A percentile compares a stretch with the other conserved stretches of the same genome.
phyloP scores from a whole-genome alignment of 2,329 filamentous ascomycete genomes.

The Lasiodiplodia sp. region DNA sequence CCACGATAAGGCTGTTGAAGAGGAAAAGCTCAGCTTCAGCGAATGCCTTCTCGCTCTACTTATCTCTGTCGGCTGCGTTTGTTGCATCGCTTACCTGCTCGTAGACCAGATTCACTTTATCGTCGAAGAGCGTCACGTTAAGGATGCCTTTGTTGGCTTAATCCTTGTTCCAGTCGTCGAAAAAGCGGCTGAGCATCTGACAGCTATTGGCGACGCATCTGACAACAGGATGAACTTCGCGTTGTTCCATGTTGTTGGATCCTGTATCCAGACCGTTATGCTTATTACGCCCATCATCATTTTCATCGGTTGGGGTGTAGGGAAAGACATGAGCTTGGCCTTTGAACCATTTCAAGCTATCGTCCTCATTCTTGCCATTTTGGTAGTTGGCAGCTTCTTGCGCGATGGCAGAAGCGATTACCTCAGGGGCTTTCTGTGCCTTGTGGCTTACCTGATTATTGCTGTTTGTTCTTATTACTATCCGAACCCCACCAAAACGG shows the following conservation, averaged over 20 bases:
- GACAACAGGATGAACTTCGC: slow-evolving; percentile 86
- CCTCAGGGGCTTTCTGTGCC: slow-evolving; percentile 83
- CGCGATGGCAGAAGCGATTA: slow-evolving; percentile 90
- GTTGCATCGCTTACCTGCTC: slow-evolving; percentile 76
- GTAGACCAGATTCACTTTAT: slow-evolving; percentile 75
- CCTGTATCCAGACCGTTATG: slow-evolving; percentile 87
- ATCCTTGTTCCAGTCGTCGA: slow-evolving; percentile 84
- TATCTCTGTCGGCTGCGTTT: slow-evolving; percentile 72
- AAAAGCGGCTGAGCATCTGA: slow-evolving; percentile 85
- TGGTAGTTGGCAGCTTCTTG: slow-evolving; percentile 87
- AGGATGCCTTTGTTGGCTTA: slow-evolving; percentile 68
- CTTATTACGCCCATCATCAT: slow-evolving; percentile 86
- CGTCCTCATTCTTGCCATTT: slow-evolving; percentile 80
- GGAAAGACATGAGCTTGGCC: slow-evolving; percentile 75
- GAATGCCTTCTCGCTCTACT: slow-evolving; percentile 73
- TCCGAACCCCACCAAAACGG: slow-evolving; percentile 53
- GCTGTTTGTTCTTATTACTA: slow-evolving; percentile 69
- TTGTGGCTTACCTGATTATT: slow-evolving; percentile 72
- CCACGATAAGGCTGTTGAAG: slow-evolving; percentile 64
- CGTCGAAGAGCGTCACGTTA: slow-evolving; percentile 60
- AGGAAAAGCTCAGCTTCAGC: slow-evolving; percentile 75
- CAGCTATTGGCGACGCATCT: slow-evolving; percentile 84
- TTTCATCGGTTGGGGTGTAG: slow-evolving; percentile 81
- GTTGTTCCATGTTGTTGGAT: slow-evolving; percentile 82
- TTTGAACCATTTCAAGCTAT: slow-evolving; percentile 91